Evolutionary conservation across 1,284 basidiomycete species (phyloP).

Genomic region (Tremellales sp.): DNA sequence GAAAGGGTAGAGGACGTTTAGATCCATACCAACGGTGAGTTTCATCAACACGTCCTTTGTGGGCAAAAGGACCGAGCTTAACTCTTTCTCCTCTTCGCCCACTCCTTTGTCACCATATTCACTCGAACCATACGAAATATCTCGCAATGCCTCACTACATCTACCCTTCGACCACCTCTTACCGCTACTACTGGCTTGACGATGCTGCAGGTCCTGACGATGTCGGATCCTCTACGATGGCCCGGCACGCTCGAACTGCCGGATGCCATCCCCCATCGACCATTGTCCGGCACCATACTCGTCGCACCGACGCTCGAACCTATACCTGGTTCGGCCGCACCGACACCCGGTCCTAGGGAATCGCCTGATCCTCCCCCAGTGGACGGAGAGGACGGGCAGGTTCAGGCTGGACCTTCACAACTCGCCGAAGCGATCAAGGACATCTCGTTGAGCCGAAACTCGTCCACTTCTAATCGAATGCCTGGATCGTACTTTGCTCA

Average conservation of each 20-base stretch:
- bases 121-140: too few species aligned
- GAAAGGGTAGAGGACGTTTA: too few species aligned
- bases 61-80: too few species aligned
- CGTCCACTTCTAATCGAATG: constrained; percentile 13
- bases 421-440: constrained; percentile 6
- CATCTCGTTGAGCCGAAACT: constrained; percentile 10
- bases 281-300: too few species aligned
- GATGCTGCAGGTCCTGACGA: not conserved
- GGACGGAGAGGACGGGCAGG: not conserved
- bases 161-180: too few species aligned
- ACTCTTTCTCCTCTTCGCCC: too few species aligned
- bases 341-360: constrained; percentile 20
- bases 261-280: not conserved
- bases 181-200: not conserved
- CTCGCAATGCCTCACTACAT: too few species aligned
- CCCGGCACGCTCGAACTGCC: not conserved
- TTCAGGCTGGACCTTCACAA: not conserved
- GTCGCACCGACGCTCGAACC: constrained; percentile 1
- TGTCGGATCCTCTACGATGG: not conserved
- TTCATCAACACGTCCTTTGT: too few species aligned
- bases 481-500: constrained; percentile 26
- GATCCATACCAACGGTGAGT: too few species aligned
- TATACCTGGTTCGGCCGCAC: constrained; percentile 24
- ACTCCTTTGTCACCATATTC: not conserved
- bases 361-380: constrained; percentile 1